Base-by-base conservation (phyloP, 495 filamentous ascomycete species). In the Annulohypoxylon bovei region DNA sequence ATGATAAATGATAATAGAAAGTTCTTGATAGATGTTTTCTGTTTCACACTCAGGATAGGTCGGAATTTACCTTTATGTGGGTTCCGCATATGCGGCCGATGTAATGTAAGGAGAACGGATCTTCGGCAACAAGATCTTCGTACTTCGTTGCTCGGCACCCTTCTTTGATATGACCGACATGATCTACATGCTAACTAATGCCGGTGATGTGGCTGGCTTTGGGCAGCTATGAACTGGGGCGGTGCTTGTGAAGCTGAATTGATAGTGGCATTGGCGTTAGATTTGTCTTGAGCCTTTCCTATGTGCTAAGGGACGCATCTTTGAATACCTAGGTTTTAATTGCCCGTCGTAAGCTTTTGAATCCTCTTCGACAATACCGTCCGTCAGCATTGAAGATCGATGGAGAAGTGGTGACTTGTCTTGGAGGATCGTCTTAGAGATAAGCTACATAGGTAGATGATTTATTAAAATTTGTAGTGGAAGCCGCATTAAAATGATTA, bases 401-500 rank as follows among this genome's bases (percentile, higher is more conserved):
- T 39, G 54, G 54, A 52, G 54, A 67, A 47, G 14, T 60, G 54
- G 14, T 65, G 55, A 65, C n/a, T 56, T 61, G 47, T 65, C 35
- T 58, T 62, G 56, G 49, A 59, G 52, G 33, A 44, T 35, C 66
- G 66, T 37, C 59, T 58, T 25, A 65, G 16, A 49, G 46, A 64
- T 57, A 28, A 50, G 25, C 30, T 12, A 39, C 4, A 18, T 28
- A 50, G 8, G 23, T 47, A 27, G 23, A 27, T 27, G 44, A 8
- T 60, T 65, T 16, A 70, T 70, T 65, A 62, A 62, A 59, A 47
- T 25, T 49, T 54, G 54, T 70, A 42, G 67, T 39, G 40, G 18
- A 46, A 46, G 60, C 27, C 37, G 52, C 66, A 63, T 58, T 58
- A 44, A 60, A 33, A 23, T 62, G 62, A 59, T 33, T 58, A 44